phyloP scores from a whole-genome alignment of 1,139 yeast species.

The Candida buenavistaensis region DNA sequence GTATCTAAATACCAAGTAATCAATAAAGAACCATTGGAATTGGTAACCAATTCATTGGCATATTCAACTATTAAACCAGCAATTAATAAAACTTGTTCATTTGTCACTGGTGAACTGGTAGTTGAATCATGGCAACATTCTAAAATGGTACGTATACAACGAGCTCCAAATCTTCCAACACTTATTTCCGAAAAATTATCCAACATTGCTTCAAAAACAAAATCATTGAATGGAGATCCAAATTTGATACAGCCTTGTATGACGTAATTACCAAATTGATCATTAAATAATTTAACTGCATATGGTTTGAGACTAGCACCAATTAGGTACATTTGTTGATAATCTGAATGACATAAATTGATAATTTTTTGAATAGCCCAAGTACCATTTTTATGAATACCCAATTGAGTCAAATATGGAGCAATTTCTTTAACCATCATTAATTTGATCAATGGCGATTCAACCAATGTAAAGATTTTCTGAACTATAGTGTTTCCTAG shows the following conservation, averaged over 20 bases:
- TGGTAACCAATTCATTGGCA: constrained; percentile 78
- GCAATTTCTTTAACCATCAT: constrained; percentile 78
- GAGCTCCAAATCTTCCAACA: constrained; percentile 89
- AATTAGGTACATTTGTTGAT: constrained; percentile 68
- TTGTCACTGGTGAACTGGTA: constrained; percentile 28
- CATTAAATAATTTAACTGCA: constrained; percentile 83
- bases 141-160: constrained; percentile 90
- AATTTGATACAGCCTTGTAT: constrained; percentile 91
- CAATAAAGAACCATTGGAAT: constrained; percentile 84
- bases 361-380: constrained; percentile 99
- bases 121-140: constrained; percentile 53
- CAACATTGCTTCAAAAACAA: constrained; percentile 81
- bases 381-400: constrained; percentile 96
- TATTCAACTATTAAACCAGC: constrained; percentile 78
- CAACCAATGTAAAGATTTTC: constrained; percentile 72
- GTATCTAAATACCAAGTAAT: constrained; percentile 96
- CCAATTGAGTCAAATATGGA: constrained; percentile 85
- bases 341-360: constrained; percentile 61
- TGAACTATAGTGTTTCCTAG: constrained; percentile 96
- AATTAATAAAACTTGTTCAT: constrained; percentile 72
- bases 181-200: constrained; percentile 81
- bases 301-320: constrained; percentile 76
- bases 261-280: constrained; percentile 95
- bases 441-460: constrained; percentile 68
- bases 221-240: constrained; percentile 85